Evolutionary conservation across 352 stramenopile genomes (phyloP).

Genomic region (Thraustochytrium sp.): DNA sequence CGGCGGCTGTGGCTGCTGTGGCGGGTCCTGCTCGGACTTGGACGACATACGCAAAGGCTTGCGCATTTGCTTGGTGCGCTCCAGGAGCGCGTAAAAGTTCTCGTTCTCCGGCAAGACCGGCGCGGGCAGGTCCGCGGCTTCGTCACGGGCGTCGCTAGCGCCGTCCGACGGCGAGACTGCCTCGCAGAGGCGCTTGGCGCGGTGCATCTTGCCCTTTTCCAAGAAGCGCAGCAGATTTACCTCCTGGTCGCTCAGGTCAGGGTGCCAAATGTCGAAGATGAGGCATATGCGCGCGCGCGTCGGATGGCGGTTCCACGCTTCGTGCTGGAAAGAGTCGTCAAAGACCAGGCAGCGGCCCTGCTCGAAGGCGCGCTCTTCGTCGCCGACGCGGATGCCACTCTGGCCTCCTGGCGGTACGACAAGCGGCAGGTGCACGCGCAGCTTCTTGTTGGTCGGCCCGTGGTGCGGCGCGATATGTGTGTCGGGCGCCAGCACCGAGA

Average conservation of each 20-base stretch:
- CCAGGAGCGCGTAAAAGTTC: constrained; percentile 33
- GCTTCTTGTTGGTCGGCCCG: constrained; percentile 83
- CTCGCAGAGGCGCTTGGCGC: constrained; percentile 19
- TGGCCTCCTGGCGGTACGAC: constrained; percentile 59
- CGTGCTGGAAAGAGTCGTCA: constrained; percentile 97
- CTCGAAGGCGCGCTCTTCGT: constrained; percentile 62
- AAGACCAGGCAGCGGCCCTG: constrained; percentile 90
- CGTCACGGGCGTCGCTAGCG: neutral
- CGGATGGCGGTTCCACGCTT: constrained; percentile 87
- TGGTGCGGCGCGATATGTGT: constrained; percentile 74
- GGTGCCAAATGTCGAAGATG: constrained; percentile 91
- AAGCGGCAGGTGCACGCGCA: constrained; percentile 72
- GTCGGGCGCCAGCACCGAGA: constrained; percentile 68
- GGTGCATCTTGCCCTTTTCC: constrained; percentile 41
- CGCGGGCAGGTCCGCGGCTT: neutral
- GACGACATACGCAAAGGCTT: no score
- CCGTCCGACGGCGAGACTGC: no score
- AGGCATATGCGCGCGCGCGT: constrained; percentile 73
- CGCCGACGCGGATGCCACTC: constrained; percentile 61
- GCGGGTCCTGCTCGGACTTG: no score
- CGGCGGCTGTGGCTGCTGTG: no score
- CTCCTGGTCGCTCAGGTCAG: constrained; percentile 76
- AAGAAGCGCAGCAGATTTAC: constrained; percentile 70
- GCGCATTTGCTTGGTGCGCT: constrained; percentile 3
- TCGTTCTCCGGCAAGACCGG: neutral